Evolutionary conservation across 2,329 filamentous ascomycete species (phyloP), one percentile per base, ranked within the genome.

Genomic region (Penicillium capsulatum): DNA sequence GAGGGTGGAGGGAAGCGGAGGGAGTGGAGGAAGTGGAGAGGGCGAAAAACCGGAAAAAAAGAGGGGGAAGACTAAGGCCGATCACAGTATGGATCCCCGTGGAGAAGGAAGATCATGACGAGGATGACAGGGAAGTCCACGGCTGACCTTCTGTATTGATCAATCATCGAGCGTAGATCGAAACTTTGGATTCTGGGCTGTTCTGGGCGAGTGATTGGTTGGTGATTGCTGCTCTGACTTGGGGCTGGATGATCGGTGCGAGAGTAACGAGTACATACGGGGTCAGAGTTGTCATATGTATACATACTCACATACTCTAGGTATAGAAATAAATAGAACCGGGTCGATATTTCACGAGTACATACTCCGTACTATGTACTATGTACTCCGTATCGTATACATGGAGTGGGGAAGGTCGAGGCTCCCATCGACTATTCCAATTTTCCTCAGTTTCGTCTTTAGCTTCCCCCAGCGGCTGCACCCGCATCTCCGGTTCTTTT

Each of bases 381-480:
- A n/a, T n/a, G n/a, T n/a, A n/a, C n/a, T n/a, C n/a, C n/a, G n/a
- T n/a, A n/a, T n/a, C n/a, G n/a, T n/a, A n/a, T 32, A 22, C 16
- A 15, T 19, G 27, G 38, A 40, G 40, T 31, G 43, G 47, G 39
- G 34, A 26, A 38, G 48, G 45, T 44, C 51, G 49, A 52, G 49
- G 49, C 49, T 51, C 45, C 44, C 44, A 47, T 52, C 39, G 50
- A 52, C 50, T n/a, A n/a, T n/a, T n/a, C n/a, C n/a, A n/a, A n/a
- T n/a, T n/a, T n/a, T n/a, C n/a, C 13, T 19, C 24, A 14, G n/a
- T 20, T 10, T 28, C 24, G 22, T 29, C 34, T 39, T 39, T 39
- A 43, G 39, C 36, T 35, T 45, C 39, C 31, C 33, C 29, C 19
- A 43, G 44, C 50, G 49, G 50, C 31, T 51, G 45, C 51, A 54